Evolutionary conservation across 768 basidiomycete species (phyloP).

Genomic region (Phylloporus arenicola): DNA sequence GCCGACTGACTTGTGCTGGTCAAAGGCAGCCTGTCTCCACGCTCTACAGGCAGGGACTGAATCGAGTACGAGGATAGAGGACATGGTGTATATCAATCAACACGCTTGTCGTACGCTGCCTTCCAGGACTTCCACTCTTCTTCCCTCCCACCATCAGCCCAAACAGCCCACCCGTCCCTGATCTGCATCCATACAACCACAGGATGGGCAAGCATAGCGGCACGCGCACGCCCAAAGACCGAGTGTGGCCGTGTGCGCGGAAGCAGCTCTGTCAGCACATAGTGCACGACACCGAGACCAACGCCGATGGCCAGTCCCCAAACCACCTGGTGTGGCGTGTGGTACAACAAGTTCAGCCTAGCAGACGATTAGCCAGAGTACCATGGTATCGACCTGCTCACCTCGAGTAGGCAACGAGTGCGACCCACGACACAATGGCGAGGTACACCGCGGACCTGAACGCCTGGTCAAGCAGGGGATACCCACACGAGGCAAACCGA

Average conservation of each 20-base stretch:
- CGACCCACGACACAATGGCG: constrained; percentile 51
- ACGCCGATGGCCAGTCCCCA: constrained; percentile 72
- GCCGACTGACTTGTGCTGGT: constrained; percentile 65
- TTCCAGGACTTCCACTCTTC: constrained; percentile 68
- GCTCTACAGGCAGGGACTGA: constrained; percentile 56
- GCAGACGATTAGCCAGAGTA: neutral
- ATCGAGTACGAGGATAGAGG: constrained; percentile 44
- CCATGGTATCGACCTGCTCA: constrained; percentile 24
- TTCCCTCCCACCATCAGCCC: constrained; percentile 74
- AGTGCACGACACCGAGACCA: constrained; percentile 47
- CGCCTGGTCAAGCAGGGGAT: constrained; percentile 42
- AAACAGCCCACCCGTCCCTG: constrained; percentile 78
- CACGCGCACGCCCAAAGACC: constrained; percentile 44
- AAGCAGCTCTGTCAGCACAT: constrained; percentile 52
- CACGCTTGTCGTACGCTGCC: constrained; percentile 43
- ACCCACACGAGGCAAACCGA: constrained; percentile 53
- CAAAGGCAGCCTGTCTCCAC: constrained; percentile 70
- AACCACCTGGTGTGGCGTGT: constrained; percentile 62
- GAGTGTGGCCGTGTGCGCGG: constrained; percentile 52
- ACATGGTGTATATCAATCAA: constrained; percentile 5
- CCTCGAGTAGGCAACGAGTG: constrained; percentile 75
- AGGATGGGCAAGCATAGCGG: constrained; percentile 49
- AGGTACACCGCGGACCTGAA: constrained; percentile 45
- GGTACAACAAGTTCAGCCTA: constrained; percentile 71
- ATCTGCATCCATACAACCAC: constrained; percentile 62